Base-by-base conservation (phyloP, 169 alveolate genomes). In the Cryptosporidium muris region DNA sequence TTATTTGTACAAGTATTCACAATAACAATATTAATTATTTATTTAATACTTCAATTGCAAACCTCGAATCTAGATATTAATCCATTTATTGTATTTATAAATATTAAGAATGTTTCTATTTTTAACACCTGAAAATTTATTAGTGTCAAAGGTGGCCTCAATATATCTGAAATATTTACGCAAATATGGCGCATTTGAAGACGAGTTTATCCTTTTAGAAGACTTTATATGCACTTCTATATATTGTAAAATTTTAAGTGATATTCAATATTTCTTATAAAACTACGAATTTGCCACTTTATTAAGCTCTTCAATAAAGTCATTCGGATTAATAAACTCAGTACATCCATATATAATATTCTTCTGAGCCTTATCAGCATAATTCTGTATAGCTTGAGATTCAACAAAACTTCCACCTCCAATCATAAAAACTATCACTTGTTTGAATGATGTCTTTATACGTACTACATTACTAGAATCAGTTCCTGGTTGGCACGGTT, bases 331-430 rank as follows among this genome's bases (percentile, higher is more conserved):
- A 2, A 88, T 82, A 65, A 90, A 90, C 58, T 90, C 91, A 2
- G 93, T 90, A 7, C 90, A 81, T 45, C 93, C 93, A 66, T 88
- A 90, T 47, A 90, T 66, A 51, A 89, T 89, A 64, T 82, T 89
- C 60, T 89, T 89, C 49, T 89, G 89, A 38, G 88, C 58, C 49
- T 88, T 89, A 25, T 90, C 67, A 43, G 94, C 94, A 65, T 89
- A 63, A 14, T 91, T 94, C 64, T 88, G 88, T 56, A 93, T 45
- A 36, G 91, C 93, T 11, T 90, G 82, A 16, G 94, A 90, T 63
- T 93, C 96, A 48, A 88, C 90, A 89, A 89, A 93, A 67, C 91
- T 90, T 40, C 95, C 96, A 40, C 96, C 96, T 2, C 96, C 96
- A 1, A 93, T 90, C 2, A 93, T 81, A 60, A 93, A 93, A 2